Percentiles rank a stretch among this genome's conserved stretches.
Conservation (phyloP, 2,329 filamentous ascomycete genomes). For the Cladosporium sp. region DNA sequence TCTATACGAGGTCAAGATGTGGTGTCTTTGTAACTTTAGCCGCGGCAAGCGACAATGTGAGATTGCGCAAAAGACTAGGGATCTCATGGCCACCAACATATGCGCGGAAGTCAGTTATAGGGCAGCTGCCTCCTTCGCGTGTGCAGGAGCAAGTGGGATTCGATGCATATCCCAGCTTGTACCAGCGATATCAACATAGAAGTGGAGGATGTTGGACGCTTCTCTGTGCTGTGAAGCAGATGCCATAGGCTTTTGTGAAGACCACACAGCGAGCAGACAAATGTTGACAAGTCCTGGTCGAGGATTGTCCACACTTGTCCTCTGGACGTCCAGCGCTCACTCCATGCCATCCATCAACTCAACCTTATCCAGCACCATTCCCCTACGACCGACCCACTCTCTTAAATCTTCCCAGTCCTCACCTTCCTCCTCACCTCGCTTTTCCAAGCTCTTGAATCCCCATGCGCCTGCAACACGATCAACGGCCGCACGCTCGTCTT, state of each 20-base stretch:
- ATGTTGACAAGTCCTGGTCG: neutral
- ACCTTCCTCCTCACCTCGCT: slow-evolving; percentile 86
- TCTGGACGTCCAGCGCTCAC: slow-evolving; percentile 37
- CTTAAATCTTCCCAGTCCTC: slow-evolving; percentile 83
- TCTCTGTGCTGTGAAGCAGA: neutral
- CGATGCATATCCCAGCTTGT: neutral
- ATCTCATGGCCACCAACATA: neutral
- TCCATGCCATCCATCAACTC: slow-evolving; percentile 94
- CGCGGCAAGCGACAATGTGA: neutral
- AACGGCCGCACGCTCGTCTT: slow-evolving; percentile 84
- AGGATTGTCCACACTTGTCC: neutral
- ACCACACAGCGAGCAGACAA: neutral
- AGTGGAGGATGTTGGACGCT: neutral
- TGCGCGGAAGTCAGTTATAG: neutral
- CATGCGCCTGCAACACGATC: slow-evolving; percentile 85
- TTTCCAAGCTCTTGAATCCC: slow-evolving; percentile 81
- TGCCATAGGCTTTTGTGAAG: neutral
- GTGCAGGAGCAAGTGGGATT: neutral
- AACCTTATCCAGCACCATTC: slow-evolving; percentile 87
- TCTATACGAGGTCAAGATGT: neutral
- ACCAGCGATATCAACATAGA: neutral
- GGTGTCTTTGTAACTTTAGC: neutral
- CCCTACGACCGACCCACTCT: slow-evolving; percentile 77
- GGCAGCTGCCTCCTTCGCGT: neutral
- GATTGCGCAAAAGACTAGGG: neutral